Conservation (phyloP, 2,329 filamentous ascomycete species). For the Cryphonectria parasitica region DNA sequence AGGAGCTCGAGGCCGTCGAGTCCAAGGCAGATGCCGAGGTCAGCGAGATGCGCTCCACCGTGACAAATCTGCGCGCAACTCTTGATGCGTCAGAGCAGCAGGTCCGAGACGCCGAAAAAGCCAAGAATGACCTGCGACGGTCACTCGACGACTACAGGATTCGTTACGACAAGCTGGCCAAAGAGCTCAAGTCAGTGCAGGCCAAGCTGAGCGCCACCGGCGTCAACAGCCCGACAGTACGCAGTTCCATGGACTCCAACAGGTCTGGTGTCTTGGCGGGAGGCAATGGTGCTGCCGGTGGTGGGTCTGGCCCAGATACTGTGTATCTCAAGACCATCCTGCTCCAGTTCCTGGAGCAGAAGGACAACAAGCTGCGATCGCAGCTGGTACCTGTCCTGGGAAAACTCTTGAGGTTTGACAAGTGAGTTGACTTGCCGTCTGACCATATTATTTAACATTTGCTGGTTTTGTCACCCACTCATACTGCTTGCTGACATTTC, state of each 20-base stretch:
- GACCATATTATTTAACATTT: background rate
- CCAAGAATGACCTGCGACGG: slow-evolving; percentile 74
- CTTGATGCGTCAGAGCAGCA: slow-evolving; percentile 88
- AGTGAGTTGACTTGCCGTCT: slow-evolving; percentile 54
- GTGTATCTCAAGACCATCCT: slow-evolving; percentile 81
- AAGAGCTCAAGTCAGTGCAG: slow-evolving; percentile 61
- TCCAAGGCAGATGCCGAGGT: slow-evolving; percentile 73
- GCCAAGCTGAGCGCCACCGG: slow-evolving; percentile 44
- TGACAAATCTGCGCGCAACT: slow-evolving; percentile 76
- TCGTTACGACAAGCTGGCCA: slow-evolving; percentile 79
- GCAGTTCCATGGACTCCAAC: slow-evolving; percentile 51
- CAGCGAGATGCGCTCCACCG: slow-evolving; percentile 74
- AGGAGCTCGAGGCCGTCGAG: slow-evolving; percentile 74
- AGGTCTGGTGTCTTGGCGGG: slow-evolving; percentile 43
- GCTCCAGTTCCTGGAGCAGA: slow-evolving; percentile 80
- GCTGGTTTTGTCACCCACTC: background rate
- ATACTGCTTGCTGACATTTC: slow-evolving; percentile 30
- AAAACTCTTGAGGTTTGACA: slow-evolving; percentile 76
- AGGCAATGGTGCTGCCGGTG: slow-evolving; percentile 33
- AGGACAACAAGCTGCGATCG: slow-evolving; percentile 74
- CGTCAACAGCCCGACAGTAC: slow-evolving; percentile 40
- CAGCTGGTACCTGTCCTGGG: slow-evolving; percentile 79
- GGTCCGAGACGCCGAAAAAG: slow-evolving; percentile 80
- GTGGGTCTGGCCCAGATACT: slow-evolving; percentile 46
- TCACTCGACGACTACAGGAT: slow-evolving; percentile 77